Base-by-base conservation (phyloP, 2,329 filamentous ascomycete species). In the Diaporthe helianthi region DNA sequence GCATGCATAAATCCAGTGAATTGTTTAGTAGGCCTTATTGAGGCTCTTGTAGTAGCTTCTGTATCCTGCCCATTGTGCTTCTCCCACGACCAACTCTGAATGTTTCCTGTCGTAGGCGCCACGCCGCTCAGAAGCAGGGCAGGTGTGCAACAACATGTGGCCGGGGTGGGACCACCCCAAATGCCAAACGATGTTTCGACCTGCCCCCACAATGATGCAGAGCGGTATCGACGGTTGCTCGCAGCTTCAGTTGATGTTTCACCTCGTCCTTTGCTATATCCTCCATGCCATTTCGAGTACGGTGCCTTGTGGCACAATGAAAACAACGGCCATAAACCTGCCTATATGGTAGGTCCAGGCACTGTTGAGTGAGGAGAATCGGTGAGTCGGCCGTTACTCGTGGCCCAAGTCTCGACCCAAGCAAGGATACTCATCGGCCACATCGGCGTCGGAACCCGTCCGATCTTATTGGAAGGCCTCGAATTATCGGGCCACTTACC, bases 401-500 rank as follows among this genome's bases (percentile, higher is more conserved):
- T 52, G 44, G 47, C 36, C 19, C 41, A 64, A 22, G 22, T 41
- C 46, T 36, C 31, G 41, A 12, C 58, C 44, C 6, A 44, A 29
- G n/a, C 49, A 68, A 26, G 54, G 41, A 24, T 46, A 58, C 9
- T 17, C 24, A 58, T 12, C 54, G 22, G 15, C 33, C 13, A 33
- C 17, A 36, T 31, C 24, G 52, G 36, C 8, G 33, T 53, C 5
- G 17, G 24, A 51, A 49, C 52, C 36, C 36, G 36, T 54, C 33
- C 36, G 24, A 49, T 26, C 44, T 49, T n/a, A 3, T 22, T 60
- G 36, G 36, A 52, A 33, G 58, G 29, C 33, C 44, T 24, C 58
- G 17, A 13, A 63, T 3, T 17, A 12, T 24, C 58, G 31, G 19
- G 24, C 3, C 4, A 1, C 31, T 82, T 88, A 99, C 96, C 96